A percentile compares a stretch with the other conserved stretches of the same genome.
phyloP scores from a whole-genome alignment of 345 rosid genomes.

The Salix koriyanagi region DNA sequence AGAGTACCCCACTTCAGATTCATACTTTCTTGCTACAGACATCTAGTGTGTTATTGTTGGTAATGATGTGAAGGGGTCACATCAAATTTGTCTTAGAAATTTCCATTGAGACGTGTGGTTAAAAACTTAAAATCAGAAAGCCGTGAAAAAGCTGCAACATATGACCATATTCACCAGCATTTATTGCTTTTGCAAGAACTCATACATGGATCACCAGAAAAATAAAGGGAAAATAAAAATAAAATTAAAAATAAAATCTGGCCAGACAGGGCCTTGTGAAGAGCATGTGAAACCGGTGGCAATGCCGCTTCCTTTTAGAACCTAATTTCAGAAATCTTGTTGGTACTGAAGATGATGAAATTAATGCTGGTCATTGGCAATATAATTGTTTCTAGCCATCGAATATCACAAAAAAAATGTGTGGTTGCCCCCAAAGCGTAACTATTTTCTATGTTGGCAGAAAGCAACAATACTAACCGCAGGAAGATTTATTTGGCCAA shows the following conservation, averaged over 20 bases:
- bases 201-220: neutral
- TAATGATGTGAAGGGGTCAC: too few species aligned
- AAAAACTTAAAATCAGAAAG: too few species aligned
- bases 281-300: neutral
- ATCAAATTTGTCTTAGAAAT: too few species aligned
- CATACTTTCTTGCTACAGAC: too few species aligned
- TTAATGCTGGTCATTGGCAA: neutral
- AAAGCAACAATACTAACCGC: neutral
- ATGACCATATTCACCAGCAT: too few species aligned
- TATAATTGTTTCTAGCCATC: neutral
- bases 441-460: neutral
- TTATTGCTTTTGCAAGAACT: too few species aligned
- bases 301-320: neutral
- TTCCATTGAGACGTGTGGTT: too few species aligned
- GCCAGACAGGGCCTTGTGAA: constrained; percentile 3
- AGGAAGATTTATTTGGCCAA: neutral
- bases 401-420: neutral
- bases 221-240: neutral
- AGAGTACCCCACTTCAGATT: too few species aligned
- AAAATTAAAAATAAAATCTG: neutral
- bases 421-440: neutral
- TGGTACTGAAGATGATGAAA: neutral
- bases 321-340: neutral
- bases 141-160: too few species aligned
- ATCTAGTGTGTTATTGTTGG: too few species aligned